These are phyloP conservation scores for Sclerospora graminicola DNA, from an alignment of 352 stramenopile species.

Conservation along the genomic window DNA sequence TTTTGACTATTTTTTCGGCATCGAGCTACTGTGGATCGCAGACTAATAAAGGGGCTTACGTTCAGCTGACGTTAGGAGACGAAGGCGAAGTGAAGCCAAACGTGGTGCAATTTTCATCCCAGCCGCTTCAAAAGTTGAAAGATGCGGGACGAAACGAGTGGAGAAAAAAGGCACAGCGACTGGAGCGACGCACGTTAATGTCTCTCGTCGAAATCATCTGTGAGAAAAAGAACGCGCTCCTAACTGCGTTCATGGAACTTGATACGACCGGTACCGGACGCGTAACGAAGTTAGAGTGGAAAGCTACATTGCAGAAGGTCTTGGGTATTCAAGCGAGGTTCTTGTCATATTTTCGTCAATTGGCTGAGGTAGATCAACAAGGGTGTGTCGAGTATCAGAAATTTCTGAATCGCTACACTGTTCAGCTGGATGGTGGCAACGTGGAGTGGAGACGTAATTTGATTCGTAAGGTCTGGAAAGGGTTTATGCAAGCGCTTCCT, in stretches of 20 bases:
- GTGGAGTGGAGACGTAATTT: slow-evolving; percentile 60
- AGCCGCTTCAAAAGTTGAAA: slow-evolving; percentile 65
- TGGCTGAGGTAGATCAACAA: slow-evolving; percentile 36
- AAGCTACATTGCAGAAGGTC: slow-evolving; percentile 37
- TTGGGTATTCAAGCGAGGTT: slow-evolving; percentile 59
- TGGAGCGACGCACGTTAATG: slow-evolving; percentile 69
- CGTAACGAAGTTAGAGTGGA: slow-evolving; percentile 65
- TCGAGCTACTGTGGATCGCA: slow-evolving; percentile 88
- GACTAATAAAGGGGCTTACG: slow-evolving; percentile 84
- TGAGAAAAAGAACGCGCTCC: slow-evolving; percentile 57
- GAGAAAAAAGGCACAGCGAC: slow-evolving; percentile 58
- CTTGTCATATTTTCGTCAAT: slow-evolving; percentile 57
- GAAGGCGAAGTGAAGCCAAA: slow-evolving; percentile 81
- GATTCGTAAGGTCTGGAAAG: slow-evolving; percentile 61
- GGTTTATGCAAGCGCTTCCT: slow-evolving; percentile 47
- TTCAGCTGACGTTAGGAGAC: slow-evolving; percentile 51
- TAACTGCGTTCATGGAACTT: slow-evolving; percentile 35
- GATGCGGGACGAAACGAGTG: slow-evolving; percentile 65
- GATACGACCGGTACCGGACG: slow-evolving; percentile 27
- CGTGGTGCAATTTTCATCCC: slow-evolving; percentile 88
- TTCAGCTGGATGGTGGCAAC: slow-evolving; percentile 45
- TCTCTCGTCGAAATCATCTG: slow-evolving; percentile 72
- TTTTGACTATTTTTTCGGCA: slow-evolving; percentile 88
- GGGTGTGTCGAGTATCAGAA: slow-evolving; percentile 56
- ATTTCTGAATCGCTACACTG: slow-evolving; percentile 66